Evolutionary conservation across 192 early-diverging fungal genomes (phyloP).

Genomic region (Cetraspora pellucida): DNA sequence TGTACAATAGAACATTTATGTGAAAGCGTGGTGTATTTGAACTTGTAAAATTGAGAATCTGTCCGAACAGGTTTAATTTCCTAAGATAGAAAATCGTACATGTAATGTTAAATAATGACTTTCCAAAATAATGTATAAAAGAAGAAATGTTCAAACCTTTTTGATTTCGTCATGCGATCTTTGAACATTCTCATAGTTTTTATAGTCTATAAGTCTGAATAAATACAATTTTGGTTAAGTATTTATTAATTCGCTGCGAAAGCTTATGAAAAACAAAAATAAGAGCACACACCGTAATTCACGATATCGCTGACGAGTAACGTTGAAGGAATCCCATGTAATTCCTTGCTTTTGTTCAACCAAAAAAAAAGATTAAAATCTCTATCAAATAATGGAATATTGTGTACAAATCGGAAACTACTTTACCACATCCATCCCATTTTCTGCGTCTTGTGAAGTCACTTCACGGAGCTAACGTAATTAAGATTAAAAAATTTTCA

Average conservation of each 20-base stretch:
- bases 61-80: slow-evolving; percentile 34
- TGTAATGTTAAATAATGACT: background rate
- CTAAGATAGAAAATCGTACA: slow-evolving; percentile 11
- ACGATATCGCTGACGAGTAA: slow-evolving; percentile 42
- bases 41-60: slow-evolving; percentile 49
- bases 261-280: background rate
- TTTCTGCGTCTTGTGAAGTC: slow-evolving; percentile 35
- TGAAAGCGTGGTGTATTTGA: slow-evolving; percentile 47
- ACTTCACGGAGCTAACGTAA: slow-evolving; percentile 28
- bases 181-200: slow-evolving; percentile 21
- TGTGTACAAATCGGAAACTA: background rate
- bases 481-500: background rate
- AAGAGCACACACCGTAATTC: slow-evolving; percentile 34
- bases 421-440: slow-evolving; percentile 45
- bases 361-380: background rate
- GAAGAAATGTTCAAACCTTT: background rate
- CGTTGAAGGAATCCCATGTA: slow-evolving; percentile 34
- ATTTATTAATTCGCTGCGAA: background rate
- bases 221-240: background rate
- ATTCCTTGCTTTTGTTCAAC: slow-evolving; percentile 44
- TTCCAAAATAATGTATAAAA: background rate
- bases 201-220: slow-evolving; percentile 33
- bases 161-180: slow-evolving; percentile 22
- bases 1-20: slow-evolving; percentile 59
- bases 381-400: background rate